Evolutionary conservation across 139 green algal species (phyloP).

Genomic region (Pseudopediastrum boryanum): DNA sequence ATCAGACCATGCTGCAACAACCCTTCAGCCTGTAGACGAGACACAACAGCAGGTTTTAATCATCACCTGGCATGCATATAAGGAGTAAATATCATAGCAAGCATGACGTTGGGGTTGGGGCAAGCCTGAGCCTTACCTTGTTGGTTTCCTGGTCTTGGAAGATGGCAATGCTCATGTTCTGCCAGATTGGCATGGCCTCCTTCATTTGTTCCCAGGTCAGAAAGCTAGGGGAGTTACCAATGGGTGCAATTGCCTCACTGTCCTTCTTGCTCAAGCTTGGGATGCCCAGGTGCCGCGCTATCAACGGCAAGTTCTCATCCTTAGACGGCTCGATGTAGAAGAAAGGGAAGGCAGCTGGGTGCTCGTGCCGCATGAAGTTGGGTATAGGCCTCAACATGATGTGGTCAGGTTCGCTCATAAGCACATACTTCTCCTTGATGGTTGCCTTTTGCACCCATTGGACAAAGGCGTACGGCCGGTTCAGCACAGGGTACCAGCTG

Average conservation of each 20-base stretch:
- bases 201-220: conserved; percentile 80
- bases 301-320: conserved; percentile 33
- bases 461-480: conserved; percentile 92
- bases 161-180: conserved; percentile 89
- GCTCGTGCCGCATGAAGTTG: conserved; percentile 85
- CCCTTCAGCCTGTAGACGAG: too few relatives aligned
- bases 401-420: conserved; percentile 98
- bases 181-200: conserved; percentile 80
- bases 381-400: conserved; percentile 91
- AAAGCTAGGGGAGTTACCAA: conserved; percentile 90
- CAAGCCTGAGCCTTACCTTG: conserved; percentile 48
- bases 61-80: too few relatives aligned
- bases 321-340: conserved; percentile 94
- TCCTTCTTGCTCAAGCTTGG: neutral
- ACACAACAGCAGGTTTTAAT: too few relatives aligned
- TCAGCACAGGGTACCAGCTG: conserved; percentile 93
- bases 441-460: conserved; percentile 82
- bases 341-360: conserved; percentile 92
- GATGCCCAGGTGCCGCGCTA: conserved; percentile 12
- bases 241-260: conserved; percentile 77
- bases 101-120: neutral
- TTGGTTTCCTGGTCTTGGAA: conserved; percentile 88
- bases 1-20: too few relatives aligned
- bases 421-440: conserved; percentile 89
- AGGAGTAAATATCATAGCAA: neutral